Percentiles rank a stretch among this genome's conserved stretches.
phyloP scores from a whole-genome alignment of 257 asterid species.

The Perilla frutescens region DNA sequence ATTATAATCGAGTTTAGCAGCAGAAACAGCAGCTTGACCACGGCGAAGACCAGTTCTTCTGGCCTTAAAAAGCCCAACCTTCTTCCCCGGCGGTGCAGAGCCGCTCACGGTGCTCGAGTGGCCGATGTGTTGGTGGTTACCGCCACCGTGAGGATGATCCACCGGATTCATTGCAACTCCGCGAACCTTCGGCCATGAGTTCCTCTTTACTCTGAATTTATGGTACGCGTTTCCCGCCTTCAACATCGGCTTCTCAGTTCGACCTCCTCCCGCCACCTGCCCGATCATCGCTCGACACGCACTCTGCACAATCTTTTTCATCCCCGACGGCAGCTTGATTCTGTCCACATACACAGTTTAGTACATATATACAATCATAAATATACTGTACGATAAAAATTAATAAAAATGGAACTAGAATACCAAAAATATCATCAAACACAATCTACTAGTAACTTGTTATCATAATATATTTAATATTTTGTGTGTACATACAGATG shows the following conservation, averaged over 20 bases:
- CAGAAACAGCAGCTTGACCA: conserved; percentile 68
- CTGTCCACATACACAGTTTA: conserved; percentile 27
- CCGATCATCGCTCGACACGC: conserved; percentile 67
- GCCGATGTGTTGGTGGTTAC: conserved; percentile 70
- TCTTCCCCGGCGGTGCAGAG: conserved; percentile 65
- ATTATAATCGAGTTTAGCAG: conserved; percentile 36
- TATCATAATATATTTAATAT: no score
- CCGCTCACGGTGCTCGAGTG: conserved; percentile 63
- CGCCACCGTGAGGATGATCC: conserved; percentile 80
- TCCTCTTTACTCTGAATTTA: conserved; percentile 68
- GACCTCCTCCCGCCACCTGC: conserved; percentile 65
- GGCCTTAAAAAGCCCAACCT: conserved; percentile 68
- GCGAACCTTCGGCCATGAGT: conserved; percentile 71
- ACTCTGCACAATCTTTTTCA: conserved; percentile 62
- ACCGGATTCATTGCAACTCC: conserved; percentile 77
- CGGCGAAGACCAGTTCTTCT: conserved; percentile 68
- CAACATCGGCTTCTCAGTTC: conserved; percentile 60
- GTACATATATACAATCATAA: no score
- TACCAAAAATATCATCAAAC: no score
- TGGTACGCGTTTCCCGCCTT: conserved; percentile 65
- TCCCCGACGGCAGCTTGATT: conserved; percentile 62
- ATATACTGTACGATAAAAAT: no score
- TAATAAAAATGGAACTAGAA: no score
- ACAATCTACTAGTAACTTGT: no score
- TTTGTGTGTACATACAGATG: no score